These are phyloP conservation scores for Cavenderia fasciculata DNA, from an alignment of 78 protist species.

Conservation along the genomic window DNA sequence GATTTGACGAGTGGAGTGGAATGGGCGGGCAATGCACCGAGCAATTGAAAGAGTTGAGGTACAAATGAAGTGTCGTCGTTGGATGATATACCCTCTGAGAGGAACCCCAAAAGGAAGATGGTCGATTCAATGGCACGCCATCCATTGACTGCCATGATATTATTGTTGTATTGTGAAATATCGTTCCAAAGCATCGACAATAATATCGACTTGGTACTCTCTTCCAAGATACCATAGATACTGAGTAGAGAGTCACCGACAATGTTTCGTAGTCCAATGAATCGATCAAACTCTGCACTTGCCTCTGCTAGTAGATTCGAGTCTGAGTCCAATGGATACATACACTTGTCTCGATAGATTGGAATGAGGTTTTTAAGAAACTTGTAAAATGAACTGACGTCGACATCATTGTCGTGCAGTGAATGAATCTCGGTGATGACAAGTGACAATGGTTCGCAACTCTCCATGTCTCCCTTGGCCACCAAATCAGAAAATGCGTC, in stretches of 20 bases:
- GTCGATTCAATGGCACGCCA: constrained; percentile 68
- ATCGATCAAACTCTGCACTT: constrained; percentile 11
- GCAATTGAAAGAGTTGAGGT: constrained; percentile 44
- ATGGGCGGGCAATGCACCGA: constrained; percentile 43
- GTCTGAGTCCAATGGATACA: too few relatives aligned
- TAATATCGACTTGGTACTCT: not conserved
- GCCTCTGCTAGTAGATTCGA: constrained; percentile 48
- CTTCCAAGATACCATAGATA: constrained; percentile 32
- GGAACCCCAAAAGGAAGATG: constrained; percentile 21
- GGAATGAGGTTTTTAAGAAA: constrained; percentile 15
- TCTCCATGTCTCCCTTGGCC: not conserved
- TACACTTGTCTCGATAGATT: constrained; percentile 2
- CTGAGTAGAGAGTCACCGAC: constrained; percentile 43
- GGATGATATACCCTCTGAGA: constrained; percentile 48
- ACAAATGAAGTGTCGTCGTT: constrained; percentile 19
- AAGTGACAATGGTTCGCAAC: constrained; percentile 16
- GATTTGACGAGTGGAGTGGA: constrained; percentile 59
- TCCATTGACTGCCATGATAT: not conserved
- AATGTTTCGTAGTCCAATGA: too few relatives aligned
- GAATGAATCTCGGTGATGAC: constrained; percentile 27
- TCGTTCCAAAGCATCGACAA: constrained; percentile 35
- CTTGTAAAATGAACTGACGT: constrained; percentile 2
- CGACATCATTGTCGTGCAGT: not conserved
- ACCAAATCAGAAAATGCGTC: not conserved
- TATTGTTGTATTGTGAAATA: constrained; percentile 11